Evolutionary conservation across 139 green algal species (phyloP).

Genomic region (Spirogloea muscicola): DNA sequence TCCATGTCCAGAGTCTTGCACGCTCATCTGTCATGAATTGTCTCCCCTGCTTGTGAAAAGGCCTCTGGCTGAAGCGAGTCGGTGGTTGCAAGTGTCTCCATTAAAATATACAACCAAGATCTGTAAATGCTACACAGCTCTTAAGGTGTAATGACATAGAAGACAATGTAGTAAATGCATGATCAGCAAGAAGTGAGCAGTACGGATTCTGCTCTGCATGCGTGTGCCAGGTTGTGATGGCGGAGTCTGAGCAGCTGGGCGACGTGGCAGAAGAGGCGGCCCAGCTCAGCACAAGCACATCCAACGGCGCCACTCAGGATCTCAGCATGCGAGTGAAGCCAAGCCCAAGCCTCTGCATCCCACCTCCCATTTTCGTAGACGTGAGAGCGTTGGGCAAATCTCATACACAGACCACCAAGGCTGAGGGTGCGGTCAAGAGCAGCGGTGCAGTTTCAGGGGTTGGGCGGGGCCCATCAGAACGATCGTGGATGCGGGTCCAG

Average conservation of each 20-base stretch:
- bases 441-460: neutral
- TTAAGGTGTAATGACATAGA: neutral
- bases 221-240: neutral
- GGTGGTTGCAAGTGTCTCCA: neutral
- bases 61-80: neutral
- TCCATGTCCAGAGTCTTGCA: neutral
- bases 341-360: conserved; percentile 5
- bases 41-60: neutral
- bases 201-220: neutral
- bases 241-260: neutral
- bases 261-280: neutral
- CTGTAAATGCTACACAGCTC: neutral
- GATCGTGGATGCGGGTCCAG: neutral
- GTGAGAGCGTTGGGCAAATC: neutral
- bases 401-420: neutral
- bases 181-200: neutral
- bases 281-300: neutral
- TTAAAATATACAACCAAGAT: neutral
- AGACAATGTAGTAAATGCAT: too few relatives aligned
- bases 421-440: neutral
- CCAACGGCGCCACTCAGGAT: neutral
- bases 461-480: neutral
- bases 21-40: neutral
- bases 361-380: conserved; percentile 37
- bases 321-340: neutral